Evolutionary conservation across 257 asterid species (phyloP), one percentile per base, ranked within the genome.

Genomic region (Solanum tarapatanum): DNA sequence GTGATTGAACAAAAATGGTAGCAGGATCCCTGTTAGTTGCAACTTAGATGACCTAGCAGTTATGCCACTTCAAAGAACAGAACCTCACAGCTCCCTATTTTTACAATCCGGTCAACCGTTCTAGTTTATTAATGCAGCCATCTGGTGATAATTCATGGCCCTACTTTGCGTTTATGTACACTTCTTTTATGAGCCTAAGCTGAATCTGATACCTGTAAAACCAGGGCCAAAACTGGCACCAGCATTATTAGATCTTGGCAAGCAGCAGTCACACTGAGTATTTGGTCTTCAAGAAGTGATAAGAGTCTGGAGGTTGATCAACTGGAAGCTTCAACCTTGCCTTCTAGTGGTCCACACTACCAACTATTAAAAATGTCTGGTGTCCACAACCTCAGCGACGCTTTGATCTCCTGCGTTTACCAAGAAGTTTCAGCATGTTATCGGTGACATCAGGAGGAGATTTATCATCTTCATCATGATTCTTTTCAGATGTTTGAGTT

Each of bases 341-440:
- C 28, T 80, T 41, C 32, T 79, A 26, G 36, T 79, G 66, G 85
- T 48, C 69, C 68, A 9, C 11, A 45, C 28, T 82, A 82, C 43
- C 43, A 48, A 80, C 85, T 80, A 11, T 16, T 26, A 28, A 80
- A 79, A 82, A 28, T 28, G 11, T 28, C 28, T 82, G 43, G 41
- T 9, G 69, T 77, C 84, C 82, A 91, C 88, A 91, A 43, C 89
- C 89, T 69, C 90, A 85, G 58, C 90, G 92, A 35, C 95, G 90
- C 90, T 94, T 95, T 33, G 98, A 94, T 90, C 91, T 91, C 89
- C 98, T 89, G 69, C 94, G 92, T 88, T 89, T 93, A 58, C 96
- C 94, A 23, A 95, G 98, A 89, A 97, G 96, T 86, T 97, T 97
- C 73, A 95, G 92, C 99, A 97, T 97, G 91, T 92, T 95, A 86